Conservation (phyloP, 805 yeast species). For the Candida succiphila region DNA sequence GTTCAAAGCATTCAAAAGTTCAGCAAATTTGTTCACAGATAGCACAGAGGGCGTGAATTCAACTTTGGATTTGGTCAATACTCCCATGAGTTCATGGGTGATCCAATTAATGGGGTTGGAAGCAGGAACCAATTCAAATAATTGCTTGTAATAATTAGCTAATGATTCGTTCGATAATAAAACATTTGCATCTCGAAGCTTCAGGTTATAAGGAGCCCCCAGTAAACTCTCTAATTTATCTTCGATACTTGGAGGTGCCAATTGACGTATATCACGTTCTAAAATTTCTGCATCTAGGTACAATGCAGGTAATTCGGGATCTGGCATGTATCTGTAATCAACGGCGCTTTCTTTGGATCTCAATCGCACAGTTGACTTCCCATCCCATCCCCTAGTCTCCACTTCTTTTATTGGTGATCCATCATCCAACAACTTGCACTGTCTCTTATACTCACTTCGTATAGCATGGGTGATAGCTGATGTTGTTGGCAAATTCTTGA, state of each 20-base stretch:
- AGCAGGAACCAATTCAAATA: conserved; percentile 25
- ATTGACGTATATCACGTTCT: conserved; percentile 24
- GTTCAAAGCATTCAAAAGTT: conserved; percentile 43
- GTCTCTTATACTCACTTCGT: conserved; percentile 64
- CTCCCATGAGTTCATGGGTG: conserved; percentile 71
- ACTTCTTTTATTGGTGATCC: conserved; percentile 12
- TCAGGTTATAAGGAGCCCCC: conserved; percentile 43
- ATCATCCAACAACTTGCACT: conserved; percentile 36
- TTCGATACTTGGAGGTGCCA: conserved; percentile 58
- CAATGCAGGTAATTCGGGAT: conserved; percentile 72
- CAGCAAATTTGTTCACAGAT: conserved; percentile 37
- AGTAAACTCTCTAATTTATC: conserved; percentile 34
- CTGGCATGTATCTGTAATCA: conserved; percentile 93
- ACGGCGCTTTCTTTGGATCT: conserved; percentile 73
- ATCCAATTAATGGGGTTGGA: conserved; percentile 63
- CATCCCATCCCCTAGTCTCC: conserved; percentile 94
- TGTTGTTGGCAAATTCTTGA: conserved; percentile 81
- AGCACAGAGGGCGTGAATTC: conserved; percentile 22
- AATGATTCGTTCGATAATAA: conserved; percentile 41
- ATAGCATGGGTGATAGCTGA: conserved; percentile 74
- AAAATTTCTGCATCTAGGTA: conserved; percentile 33
- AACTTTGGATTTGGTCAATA: conserved; percentile 39
- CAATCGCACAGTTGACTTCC: conserved; percentile 51
- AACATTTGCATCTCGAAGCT: conserved; percentile 67
- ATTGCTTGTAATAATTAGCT: conserved; percentile 39